Evolutionary conservation across 2,329 filamentous ascomycete genomes (phyloP), one percentile per base, ranked within the genome.

Genomic region (Claviceps sp.): DNA sequence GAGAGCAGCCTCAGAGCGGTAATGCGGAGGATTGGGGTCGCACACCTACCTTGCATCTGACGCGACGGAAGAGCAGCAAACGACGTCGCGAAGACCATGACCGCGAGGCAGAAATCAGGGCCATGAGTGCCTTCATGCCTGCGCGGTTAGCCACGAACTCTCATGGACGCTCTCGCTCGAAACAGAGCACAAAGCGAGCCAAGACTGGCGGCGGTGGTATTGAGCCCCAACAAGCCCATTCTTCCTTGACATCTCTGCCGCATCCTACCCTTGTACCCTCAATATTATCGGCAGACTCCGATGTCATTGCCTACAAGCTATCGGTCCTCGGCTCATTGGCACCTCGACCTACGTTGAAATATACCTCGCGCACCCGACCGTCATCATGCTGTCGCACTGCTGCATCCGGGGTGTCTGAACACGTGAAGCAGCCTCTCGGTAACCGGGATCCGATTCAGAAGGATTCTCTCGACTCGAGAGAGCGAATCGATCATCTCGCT

Each of bases 101-200:
- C 54, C 79, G 91, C 53, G 90, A 95, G 67, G 87, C 87, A 56
- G 88, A 95, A 68, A 89, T 96, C 62, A 86, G 84, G 63, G 82
- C 87, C 51, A 87, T 96, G 85, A 86, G 81, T 62, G 79, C 81
- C 42, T 78, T 77, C 55, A 77, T 84, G 58, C 82, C 86, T 5
- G 70, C 82, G 50, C 79, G 86, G 50, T 75, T 82, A 5, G 76
- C 76, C 11, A 75, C 77, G 47, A 77, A 82, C 55, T 72, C 74
- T 37, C 78, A 76, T 65, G 77, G 77, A 50, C 72, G 80, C 46
- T 76, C 85, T 46, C 76, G 79, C 54, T 77, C 76, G 61, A 79
- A 74, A 73, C 73, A 73, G 65, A 77, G 88, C 58, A 86, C 78
- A 62, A 84, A 81, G 65, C 82, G 81, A 62, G 72, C 78, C 50